Base-by-base conservation (phyloP, 441 rosid species). In the Dalechampia spathulata region DNA sequence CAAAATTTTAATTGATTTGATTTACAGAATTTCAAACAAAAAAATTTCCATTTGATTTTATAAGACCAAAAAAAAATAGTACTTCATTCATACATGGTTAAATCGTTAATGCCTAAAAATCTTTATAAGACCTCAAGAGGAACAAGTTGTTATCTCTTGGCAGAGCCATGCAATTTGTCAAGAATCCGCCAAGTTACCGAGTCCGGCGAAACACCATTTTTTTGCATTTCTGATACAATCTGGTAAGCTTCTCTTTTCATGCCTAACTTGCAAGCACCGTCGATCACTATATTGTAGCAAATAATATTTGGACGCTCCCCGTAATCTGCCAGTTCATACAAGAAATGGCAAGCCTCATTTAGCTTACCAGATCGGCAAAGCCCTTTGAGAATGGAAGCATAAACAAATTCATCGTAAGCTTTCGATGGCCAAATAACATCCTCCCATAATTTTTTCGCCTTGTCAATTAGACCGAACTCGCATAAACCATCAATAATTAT, bases 181-280 rank as follows among this genome's bases (percentile, higher is more conserved):
- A 90, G 81, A 68, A 75, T 80, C 70, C 94, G 69, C 95, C 95
- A 87, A 30, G 97, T 90, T 40, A 87, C 82, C 21, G 95, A 83
- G 77, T 90, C 91, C 16, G 94, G 94, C 32, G 52, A 65, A 51
- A 75, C 56, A 38, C 87, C 94, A 49, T 77, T 80, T 69, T 71
- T 86, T 76, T 64, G 76, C 87, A 87, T 83, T 68, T 90, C 97
- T 26, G 72, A 66, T 20, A 83, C 63, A 68, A 87, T 69, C 73
- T 75, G 83, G 69, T 87, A 87, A 7, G 91, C 97, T 68, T 83
- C 97, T 73, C 73, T 85, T 73, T 65, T 83, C 75, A 79, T 62
- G 34, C 94, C 89, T 39, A 69, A 66, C 62, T 70, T 73, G 73
- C 93, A 77, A 64, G 89, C 87, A 48, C 76, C 61, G 62, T 83